Conservation (phyloP, 2,329 filamentous ascomycete genomes). For the Alternaria conjuncta region DNA sequence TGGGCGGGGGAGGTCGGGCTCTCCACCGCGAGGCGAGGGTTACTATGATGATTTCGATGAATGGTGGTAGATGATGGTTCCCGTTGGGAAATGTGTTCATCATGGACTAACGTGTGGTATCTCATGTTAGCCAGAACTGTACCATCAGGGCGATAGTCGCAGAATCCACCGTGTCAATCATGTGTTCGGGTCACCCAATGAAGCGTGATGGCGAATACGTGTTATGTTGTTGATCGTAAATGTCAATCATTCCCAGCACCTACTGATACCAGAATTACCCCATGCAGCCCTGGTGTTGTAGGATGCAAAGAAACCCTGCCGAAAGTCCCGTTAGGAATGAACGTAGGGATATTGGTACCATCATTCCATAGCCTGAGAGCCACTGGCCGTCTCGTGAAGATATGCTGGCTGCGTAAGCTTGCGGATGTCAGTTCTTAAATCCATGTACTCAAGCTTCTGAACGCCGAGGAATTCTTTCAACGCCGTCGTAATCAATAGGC, state of each 20-base stretch:
- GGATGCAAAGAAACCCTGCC: not conserved
- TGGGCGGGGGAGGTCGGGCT: not conserved
- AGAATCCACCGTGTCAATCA: not conserved
- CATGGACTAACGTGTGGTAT: not conserved
- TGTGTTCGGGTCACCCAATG: not conserved
- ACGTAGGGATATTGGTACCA: not conserved
- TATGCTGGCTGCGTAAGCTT: not conserved
- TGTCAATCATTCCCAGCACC: not conserved
- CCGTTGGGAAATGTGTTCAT: not conserved
- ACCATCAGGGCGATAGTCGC: not conserved
- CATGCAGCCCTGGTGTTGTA: not conserved
- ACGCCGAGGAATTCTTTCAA: not conserved
- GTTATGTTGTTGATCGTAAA: not conserved
- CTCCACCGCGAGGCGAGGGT: not conserved
- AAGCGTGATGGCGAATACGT: rapidly evolving
- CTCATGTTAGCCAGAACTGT: not conserved
- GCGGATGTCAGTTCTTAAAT: not conserved
- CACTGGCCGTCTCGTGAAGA: no score
- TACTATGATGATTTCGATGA: not conserved
- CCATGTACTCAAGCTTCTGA: not conserved
- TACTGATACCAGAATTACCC: not conserved
- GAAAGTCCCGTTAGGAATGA: not conserved
- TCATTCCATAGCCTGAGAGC: not conserved
- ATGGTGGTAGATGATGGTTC: not conserved
- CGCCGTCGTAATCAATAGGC: not conserved